Conservation (phyloP, 1,139 yeast genomes). For the Zygosaccharomyces sapae region DNA sequence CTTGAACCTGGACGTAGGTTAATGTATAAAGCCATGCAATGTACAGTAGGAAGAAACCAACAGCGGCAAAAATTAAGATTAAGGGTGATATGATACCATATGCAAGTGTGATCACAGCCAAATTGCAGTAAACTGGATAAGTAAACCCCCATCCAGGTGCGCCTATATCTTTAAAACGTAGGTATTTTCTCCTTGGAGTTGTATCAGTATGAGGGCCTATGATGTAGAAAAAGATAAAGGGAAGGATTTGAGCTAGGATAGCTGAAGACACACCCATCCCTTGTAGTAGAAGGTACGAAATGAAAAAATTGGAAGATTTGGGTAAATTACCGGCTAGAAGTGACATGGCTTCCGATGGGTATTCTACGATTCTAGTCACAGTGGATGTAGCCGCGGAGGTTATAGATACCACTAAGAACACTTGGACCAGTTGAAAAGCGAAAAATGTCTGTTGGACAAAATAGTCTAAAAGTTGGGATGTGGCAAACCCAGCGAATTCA, state of each 20-base stretch:
- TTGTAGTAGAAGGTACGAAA: constrained; percentile 68
- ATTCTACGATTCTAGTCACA: constrained; percentile 58
- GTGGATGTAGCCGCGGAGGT: constrained; percentile 73
- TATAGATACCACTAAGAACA: constrained; percentile 63
- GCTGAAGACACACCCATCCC: constrained; percentile 83
- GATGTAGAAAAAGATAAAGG: constrained; percentile 63
- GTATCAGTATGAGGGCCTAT: constrained; percentile 66
- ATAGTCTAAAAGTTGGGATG: constrained; percentile 59
- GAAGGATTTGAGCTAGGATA: constrained; percentile 70
- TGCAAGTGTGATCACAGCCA: constrained; percentile 74
- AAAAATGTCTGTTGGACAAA: constrained; percentile 75
- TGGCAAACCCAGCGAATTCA: constrained; percentile 58
- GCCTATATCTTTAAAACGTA: constrained; percentile 59
- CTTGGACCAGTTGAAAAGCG: constrained; percentile 66
- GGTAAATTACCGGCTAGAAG: constrained; percentile 75
- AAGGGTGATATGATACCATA: constrained; percentile 82
- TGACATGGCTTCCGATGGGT: constrained; percentile 65
- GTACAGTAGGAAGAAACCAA: constrained; percentile 68
- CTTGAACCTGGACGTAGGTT: constrained; percentile 61
- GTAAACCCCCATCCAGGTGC: constrained; percentile 80
- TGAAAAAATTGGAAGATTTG: constrained; percentile 81
- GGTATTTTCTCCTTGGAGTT: constrained; percentile 86
- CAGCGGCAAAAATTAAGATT: constrained; percentile 62
- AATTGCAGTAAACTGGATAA: constrained; percentile 78
- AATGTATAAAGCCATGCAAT: constrained; percentile 77